A percentile compares a stretch with the other conserved stretches of the same genome.
Conservation (phyloP, 805 yeast species). For the Naumovozyma dairenensis region DNA sequence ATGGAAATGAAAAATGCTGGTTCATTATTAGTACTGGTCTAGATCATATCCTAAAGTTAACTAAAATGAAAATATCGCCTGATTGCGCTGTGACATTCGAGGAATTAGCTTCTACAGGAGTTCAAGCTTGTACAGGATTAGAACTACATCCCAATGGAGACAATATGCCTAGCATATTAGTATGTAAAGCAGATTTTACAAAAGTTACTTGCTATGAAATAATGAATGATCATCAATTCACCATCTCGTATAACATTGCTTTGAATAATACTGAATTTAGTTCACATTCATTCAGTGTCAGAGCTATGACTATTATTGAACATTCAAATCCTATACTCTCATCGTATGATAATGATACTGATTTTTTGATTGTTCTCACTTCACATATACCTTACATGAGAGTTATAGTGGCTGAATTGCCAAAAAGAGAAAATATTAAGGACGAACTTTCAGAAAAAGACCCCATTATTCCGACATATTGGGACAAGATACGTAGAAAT, state of each 20-base stretch:
- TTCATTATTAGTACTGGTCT: constrained; percentile 49
- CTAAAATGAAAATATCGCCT: constrained; percentile 20
- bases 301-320: constrained; percentile 9
- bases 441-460: not conserved
- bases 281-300: constrained; percentile 42
- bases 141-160: constrained; percentile 24
- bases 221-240: too few relatives aligned
- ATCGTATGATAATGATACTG: not conserved
- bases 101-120: too few relatives aligned
- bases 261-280: constrained; percentile 67
- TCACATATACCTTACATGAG: constrained; percentile 75
- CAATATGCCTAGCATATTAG: constrained; percentile 34
- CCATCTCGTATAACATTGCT: constrained; percentile 42
- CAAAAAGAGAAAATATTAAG: constrained; percentile 12
- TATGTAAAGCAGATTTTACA: constrained; percentile 54
- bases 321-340: not conserved
- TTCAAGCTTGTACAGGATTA: constrained; percentile 48
- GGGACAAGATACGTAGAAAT: constrained; percentile 21
- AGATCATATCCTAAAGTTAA: constrained; percentile 39
- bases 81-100: too few relatives aligned
- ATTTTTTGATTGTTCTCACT: constrained; percentile 50
- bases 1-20: constrained; percentile 14
- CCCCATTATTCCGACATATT: constrained; percentile 7
- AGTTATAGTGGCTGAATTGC: constrained; percentile 44
- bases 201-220: constrained; percentile 41